Evolutionary conservation across 140 eudicot genomes (phyloP).

Genomic region (Eryngium alpinum): DNA sequence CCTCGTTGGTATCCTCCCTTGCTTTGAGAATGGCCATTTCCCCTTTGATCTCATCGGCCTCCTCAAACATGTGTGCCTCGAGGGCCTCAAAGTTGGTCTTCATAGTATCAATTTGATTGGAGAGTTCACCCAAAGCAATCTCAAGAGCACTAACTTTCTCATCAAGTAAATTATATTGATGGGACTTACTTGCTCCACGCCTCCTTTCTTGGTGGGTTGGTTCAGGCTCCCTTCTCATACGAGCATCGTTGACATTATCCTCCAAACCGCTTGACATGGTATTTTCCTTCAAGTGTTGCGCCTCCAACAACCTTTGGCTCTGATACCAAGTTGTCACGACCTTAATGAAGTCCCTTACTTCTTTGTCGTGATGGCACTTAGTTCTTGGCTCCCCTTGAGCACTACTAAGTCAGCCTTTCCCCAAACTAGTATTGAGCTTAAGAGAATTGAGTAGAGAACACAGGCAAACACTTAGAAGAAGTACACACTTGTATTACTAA

Average conservation of each 20-base stretch:
- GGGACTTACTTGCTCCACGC: too few species aligned
- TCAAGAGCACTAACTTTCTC: too few species aligned
- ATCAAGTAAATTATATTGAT: too few species aligned
- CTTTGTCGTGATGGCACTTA: background rate
- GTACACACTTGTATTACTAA: background rate
- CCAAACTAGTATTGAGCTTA: too few species aligned
- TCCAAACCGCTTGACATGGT: too few species aligned
- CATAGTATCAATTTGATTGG: background rate
- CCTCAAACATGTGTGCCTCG: background rate
- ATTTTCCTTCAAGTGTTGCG: too few species aligned
- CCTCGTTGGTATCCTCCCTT: too few species aligned
- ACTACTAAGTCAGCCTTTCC: background rate
- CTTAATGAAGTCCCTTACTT: background rate
- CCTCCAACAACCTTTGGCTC: too few species aligned
- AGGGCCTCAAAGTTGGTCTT: background rate
- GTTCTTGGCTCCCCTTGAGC: background rate
- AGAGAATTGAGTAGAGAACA: background rate
- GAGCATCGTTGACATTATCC: too few species aligned
- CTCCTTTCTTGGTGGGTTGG: too few species aligned
- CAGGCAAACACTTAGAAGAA: background rate
- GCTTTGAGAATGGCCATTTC: background rate
- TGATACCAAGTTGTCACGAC: background rate
- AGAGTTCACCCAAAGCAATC: too few species aligned
- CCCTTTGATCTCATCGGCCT: background rate
- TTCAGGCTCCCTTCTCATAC: too few species aligned